Percentiles rank a stretch among this genome's conserved stretches.
Evolutionary conservation across 441 rosid species (phyloP).

Genomic region (Erodium texanum): DNA sequence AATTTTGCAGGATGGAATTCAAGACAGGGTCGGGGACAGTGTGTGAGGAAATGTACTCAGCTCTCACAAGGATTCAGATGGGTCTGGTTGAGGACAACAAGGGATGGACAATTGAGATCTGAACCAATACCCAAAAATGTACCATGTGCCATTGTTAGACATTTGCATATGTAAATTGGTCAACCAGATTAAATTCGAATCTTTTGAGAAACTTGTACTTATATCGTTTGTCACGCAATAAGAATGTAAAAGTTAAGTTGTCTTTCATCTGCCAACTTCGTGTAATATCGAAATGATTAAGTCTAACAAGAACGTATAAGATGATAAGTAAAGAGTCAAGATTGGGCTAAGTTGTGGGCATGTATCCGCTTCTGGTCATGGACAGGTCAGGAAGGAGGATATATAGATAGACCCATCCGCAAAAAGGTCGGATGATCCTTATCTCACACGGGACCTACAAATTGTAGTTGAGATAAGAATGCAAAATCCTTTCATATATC

Average conservation of each 20-base stretch:
- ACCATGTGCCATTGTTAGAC: no score
- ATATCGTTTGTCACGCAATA: no score
- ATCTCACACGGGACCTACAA: no score
- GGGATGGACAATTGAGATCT: constrained; percentile 55
- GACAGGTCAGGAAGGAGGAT: not conserved
- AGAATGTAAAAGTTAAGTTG: no score
- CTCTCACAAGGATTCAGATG: constrained; percentile 59
- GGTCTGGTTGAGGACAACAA: constrained; percentile 56
- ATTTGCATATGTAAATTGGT: no score
- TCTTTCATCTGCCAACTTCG: not conserved
- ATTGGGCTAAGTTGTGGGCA: not conserved
- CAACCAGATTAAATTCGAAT: no score
- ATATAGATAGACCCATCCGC: not conserved
- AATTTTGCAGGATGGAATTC: constrained; percentile 48
- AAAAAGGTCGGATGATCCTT: not conserved
- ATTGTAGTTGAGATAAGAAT: no score
- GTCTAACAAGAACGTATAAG: not conserved
- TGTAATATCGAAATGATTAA: not conserved
- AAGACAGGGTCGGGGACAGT: constrained; percentile 34
- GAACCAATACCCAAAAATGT: not conserved
- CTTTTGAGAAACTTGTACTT: no score
- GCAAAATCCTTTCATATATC: no score
- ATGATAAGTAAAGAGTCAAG: not conserved
- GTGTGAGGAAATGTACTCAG: constrained; percentile 38
- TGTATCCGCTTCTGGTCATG: not conserved